These are phyloP conservation scores for Colletotrichum sp. DNA, from an alignment of 2,329 filamentous ascomycete genomes.

Conservation along the genomic window DNA sequence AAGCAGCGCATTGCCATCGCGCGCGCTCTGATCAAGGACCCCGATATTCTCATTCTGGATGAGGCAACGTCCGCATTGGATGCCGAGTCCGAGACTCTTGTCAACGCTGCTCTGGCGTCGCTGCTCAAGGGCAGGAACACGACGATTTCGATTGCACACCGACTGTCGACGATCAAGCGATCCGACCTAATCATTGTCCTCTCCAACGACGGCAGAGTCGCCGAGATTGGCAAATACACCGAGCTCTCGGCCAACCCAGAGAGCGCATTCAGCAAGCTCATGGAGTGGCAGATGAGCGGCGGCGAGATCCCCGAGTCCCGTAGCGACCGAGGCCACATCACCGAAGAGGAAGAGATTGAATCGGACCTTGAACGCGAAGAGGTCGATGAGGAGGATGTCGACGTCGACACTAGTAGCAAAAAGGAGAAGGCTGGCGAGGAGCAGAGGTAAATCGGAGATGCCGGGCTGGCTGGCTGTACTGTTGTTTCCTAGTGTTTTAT, in stretches of 20 bases:
- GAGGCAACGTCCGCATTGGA: constrained; percentile 96
- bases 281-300: constrained; percentile 98
- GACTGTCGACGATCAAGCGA: constrained; percentile 94
- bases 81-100: constrained; percentile 94
- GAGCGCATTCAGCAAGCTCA: constrained; percentile 91
- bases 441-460: background rate
- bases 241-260: constrained; percentile 74
- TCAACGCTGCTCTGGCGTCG: constrained; percentile 85
- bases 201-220: constrained; percentile 83
- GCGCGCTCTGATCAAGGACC: constrained; percentile 90
- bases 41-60: constrained; percentile 95
- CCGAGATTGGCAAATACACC: constrained; percentile 85
- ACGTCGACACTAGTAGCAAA: constrained; percentile 9
- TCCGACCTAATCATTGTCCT: constrained; percentile 95
- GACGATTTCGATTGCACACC: constrained; percentile 96
- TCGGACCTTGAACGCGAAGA: constrained; percentile 49
- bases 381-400: constrained; percentile 30
- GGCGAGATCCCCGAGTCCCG: constrained; percentile 62
- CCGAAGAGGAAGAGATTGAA: constrained; percentile 58
- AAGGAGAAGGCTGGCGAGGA: constrained; percentile 11
- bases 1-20: constrained; percentile 99
- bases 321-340: constrained; percentile 45
- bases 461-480: background rate
- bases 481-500: background rate
- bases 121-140: constrained; percentile 89